phyloP scores from a whole-genome alignment of 2,329 filamentous ascomycete species.

The Fusarium sp. region DNA sequence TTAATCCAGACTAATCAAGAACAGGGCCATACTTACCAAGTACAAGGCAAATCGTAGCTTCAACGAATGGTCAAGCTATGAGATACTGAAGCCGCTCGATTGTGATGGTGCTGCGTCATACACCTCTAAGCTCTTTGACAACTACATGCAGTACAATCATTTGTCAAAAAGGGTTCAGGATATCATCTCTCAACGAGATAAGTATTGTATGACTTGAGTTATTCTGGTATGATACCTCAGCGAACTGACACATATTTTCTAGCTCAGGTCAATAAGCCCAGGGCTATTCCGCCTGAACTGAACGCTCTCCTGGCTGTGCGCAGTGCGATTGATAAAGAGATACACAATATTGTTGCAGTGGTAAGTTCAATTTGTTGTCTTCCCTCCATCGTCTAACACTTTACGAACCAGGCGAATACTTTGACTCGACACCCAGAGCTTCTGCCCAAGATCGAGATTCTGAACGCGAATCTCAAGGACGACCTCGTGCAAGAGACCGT shows the following conservation, averaged over 20 bases:
- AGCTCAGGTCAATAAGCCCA: not conserved
- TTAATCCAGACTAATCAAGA: rapidly evolving
- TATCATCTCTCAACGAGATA: not conserved
- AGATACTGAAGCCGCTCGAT: not conserved
- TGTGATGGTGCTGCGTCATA: not conserved
- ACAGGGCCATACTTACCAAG: slow-evolving; percentile 14
- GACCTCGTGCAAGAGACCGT: not conserved
- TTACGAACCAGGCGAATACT: not conserved
- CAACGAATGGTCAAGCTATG: not conserved
- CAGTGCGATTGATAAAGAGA: not conserved
- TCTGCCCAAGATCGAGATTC: not conserved
- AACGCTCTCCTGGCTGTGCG: not conserved
- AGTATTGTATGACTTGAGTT: not conserved
- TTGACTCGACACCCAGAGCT: not conserved
- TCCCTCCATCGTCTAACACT: rapidly evolving
- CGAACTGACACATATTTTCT: not conserved
- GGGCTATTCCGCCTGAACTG: not conserved
- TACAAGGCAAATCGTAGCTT: not conserved
- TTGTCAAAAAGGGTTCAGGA: not conserved
- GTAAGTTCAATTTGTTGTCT: rapidly evolving
- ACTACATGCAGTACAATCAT: slow-evolving; percentile 21
- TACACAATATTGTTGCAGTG: not conserved
- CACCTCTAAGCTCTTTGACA: slow-evolving; percentile 10
- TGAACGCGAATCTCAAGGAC: not conserved
- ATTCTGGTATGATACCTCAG: not conserved